Conservation (phyloP, 352 stramenopile species). For the Pythium dissimile region DNA sequence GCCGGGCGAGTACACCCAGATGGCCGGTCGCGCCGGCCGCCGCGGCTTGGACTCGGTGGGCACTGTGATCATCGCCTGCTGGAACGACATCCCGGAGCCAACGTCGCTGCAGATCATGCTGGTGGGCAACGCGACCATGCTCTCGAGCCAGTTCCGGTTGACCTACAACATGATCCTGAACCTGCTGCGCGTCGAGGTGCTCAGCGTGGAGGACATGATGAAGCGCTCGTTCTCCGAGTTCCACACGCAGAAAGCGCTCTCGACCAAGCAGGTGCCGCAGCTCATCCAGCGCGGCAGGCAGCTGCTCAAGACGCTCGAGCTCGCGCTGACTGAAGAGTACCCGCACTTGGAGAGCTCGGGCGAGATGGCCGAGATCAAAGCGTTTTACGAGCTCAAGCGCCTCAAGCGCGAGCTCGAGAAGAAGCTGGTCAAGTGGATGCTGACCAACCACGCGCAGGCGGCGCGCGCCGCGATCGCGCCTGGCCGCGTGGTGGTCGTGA, state of each 20-base stretch:
- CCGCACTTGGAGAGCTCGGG: conserved; percentile 54
- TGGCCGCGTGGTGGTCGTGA: conserved; percentile 55
- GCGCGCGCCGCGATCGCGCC: conserved; percentile 61
- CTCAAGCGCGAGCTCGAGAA: conserved; percentile 72
- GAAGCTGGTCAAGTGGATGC: conserved; percentile 64
- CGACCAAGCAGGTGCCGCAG: conserved; percentile 73
- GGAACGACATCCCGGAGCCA: conserved; percentile 97
- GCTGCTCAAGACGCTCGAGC: conserved; percentile 48
- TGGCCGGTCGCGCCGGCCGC: conserved; percentile 96
- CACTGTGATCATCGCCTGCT: conserved; percentile 97
- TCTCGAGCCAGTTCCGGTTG: conserved; percentile 97
- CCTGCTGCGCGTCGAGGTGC: conserved; percentile 88
- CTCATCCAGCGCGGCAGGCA: conserved; percentile 63
- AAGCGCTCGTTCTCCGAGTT: conserved; percentile 97
- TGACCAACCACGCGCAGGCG: conserved; percentile 61
- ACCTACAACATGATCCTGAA: conserved; percentile 99
- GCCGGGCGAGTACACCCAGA: conserved; percentile 93
- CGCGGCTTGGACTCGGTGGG: conserved; percentile 96
- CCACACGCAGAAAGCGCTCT: conserved; percentile 88
- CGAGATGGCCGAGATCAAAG: conserved; percentile 56
- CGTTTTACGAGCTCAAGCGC: conserved; percentile 66
- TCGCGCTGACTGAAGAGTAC: conserved; percentile 52
- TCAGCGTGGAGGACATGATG: conserved; percentile 95
- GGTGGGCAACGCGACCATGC: conserved; percentile 91
- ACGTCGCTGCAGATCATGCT: conserved; percentile 93